phyloP scores from a whole-genome alignment of 2,329 filamentous ascomycete species.

The Periconia macrospinosa region DNA sequence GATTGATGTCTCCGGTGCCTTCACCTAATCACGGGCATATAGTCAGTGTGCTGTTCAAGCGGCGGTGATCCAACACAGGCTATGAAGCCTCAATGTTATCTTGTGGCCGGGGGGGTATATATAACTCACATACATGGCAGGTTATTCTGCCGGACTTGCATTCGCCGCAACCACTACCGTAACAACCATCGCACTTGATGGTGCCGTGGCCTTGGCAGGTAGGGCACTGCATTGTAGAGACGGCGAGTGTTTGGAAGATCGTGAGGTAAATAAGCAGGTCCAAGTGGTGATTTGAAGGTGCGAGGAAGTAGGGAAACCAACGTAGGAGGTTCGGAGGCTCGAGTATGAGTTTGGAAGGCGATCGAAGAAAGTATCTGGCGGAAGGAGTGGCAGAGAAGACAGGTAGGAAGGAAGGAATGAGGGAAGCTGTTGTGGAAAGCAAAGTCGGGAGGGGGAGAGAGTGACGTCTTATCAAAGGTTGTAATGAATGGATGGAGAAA shows the following conservation, averaged over 20 bases:
- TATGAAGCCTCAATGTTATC: no score
- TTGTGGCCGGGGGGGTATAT: background rate
- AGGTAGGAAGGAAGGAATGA: background rate
- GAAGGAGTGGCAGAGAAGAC: background rate
- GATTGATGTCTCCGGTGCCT: slow-evolving; percentile 36
- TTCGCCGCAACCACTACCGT: slow-evolving; percentile 27
- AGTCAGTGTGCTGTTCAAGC: no score
- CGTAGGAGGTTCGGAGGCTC: background rate
- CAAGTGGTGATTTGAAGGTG: slow-evolving; percentile 4
- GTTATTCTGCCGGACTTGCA: slow-evolving; percentile 32
- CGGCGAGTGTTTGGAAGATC: background rate
- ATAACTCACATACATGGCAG: slow-evolving; percentile 27
- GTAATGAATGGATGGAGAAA: background rate
- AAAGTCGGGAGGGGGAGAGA: background rate
- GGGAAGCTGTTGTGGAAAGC: background rate
- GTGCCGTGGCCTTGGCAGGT: slow-evolving; percentile 37
- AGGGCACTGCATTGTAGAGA: slow-evolving; percentile 33
- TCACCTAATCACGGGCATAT: slow-evolving; percentile 9
- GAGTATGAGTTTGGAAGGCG: background rate
- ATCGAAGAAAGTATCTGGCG: background rate
- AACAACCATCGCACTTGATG: slow-evolving; percentile 37
- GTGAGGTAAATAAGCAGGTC: slow-evolving; percentile 3
- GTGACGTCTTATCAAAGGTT: background rate
- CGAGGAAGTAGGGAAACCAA: background rate
- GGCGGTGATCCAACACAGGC: no score